These are phyloP conservation scores for Blastomyces percursus DNA, from an alignment of 2,329 filamentous ascomycete genomes.

Conservation along the genomic window DNA sequence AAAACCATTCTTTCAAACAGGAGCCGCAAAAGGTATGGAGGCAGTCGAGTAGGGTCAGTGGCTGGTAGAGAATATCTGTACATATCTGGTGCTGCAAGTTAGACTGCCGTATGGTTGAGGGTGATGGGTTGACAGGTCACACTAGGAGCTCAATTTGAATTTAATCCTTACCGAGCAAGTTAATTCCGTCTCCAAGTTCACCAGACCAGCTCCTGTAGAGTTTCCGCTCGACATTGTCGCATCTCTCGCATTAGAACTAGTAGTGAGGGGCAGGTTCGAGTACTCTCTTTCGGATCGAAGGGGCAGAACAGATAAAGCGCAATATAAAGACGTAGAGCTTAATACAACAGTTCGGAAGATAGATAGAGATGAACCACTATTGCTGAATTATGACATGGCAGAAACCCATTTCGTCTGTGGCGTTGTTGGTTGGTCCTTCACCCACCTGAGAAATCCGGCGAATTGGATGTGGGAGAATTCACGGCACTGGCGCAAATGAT, in stretches of 20 bases:
- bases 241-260: constrained; percentile 7
- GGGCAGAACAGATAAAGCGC: neutral
- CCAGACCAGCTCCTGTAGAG: constrained; percentile 25
- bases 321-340: neutral
- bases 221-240: constrained; percentile 3
- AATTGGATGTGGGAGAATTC: neutral
- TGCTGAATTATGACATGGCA: constrained; percentile 1
- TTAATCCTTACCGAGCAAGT: constrained; percentile 70
- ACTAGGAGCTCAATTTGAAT: neutral
- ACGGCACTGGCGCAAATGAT: neutral
- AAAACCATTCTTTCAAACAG: constrained; percentile 94
- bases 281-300: neutral
- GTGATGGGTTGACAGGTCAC: neutral
- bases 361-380: neutral
- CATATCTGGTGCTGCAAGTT: constrained; percentile 57
- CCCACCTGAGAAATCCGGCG: neutral
- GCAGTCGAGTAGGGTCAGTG: constrained; percentile 82
- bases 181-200: constrained; percentile 83
- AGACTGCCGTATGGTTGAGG: neutral
- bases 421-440: neutral
- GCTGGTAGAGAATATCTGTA: constrained; percentile 86
- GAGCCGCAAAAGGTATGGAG: constrained; percentile 93
- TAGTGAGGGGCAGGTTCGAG: neutral
- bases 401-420: neutral
- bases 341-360: neutral